phyloP scores from a whole-genome alignment of 306 rosid species.

The Parietaria judaica region DNA sequence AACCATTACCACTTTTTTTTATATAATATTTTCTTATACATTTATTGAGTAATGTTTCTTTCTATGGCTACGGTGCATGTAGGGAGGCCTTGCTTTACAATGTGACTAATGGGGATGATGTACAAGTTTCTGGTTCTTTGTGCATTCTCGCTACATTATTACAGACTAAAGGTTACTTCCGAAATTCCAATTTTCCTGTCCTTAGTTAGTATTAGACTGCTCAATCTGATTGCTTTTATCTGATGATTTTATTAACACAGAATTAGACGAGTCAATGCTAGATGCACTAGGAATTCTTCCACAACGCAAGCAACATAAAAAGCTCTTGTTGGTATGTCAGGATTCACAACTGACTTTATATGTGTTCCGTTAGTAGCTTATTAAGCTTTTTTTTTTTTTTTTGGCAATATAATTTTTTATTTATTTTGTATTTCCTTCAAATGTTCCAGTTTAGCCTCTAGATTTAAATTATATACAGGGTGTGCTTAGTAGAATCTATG shows the following conservation, averaged over 20 bases:
- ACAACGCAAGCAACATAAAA: conserved; percentile 84
- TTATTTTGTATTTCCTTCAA: neutral
- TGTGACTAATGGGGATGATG: conserved; percentile 59
- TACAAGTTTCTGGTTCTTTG: conserved; percentile 71
- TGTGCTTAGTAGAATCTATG: no score
- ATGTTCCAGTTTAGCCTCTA: no score
- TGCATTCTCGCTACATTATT: conserved; percentile 64
- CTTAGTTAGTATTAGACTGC: neutral
- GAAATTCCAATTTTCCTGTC: conserved; percentile 12
- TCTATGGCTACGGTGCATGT: conserved; percentile 17
- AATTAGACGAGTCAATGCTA: conserved; percentile 83
- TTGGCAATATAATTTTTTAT: no score
- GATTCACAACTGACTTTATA: neutral
- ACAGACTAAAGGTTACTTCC: conserved; percentile 80
- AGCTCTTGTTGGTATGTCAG: conserved; percentile 64
- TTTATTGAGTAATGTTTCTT: neutral
- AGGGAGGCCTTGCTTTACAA: conserved; percentile 77
- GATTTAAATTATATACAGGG: no score
- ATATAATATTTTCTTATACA: neutral
- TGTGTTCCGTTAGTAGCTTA: neutral
- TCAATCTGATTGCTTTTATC: conserved; percentile 16
- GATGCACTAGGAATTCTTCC: conserved; percentile 96
- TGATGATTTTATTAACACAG: conserved; percentile 31
- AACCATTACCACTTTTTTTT: no score
- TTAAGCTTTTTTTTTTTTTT: no score